Base-by-base conservation (phyloP, 176 grass and related monocot genomes). In the Eragrostis curvula region DNA sequence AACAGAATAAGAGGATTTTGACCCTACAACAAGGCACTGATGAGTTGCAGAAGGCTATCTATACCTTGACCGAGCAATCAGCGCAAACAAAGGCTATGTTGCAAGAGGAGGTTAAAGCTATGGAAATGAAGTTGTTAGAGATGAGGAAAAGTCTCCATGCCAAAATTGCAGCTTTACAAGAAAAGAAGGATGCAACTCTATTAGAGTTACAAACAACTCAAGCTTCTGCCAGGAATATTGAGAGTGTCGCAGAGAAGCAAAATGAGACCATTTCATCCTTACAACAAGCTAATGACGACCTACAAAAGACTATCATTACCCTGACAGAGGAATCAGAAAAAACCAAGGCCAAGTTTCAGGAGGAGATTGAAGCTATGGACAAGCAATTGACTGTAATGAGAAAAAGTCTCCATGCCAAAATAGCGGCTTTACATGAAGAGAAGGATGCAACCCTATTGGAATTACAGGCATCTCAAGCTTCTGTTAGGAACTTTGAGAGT, bases 221-320 rank as follows among this genome's bases (percentile, higher is more conserved):
- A 58, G 79, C 53, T 83, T 87, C 79, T 46, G 62, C 52, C 11
- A 88, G 17, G 53, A 86, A 25, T 45, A 29, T 86, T 47, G 85
- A 88, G 72, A 90, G 1, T 51, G 71, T 65, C 42, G 29, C 92
- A 56, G 83, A 90, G 79, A 57, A 78, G 75, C 74, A 85, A 73
- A 82, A 17, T 23, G 60, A 64, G 78, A 64, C 63, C 73, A 76
- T 42, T n/a, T 60, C 55, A 45, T 27, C 44, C 39, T 58, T 87
- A 63, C 30, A 83, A 41, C 67, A 41, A 73, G 58, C 74, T 29
- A 79, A 83, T 59, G 80, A 88, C 66, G 80, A 88, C 2, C 43
- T 83, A 57, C 84, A 86, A 39, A 77, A 76, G 39, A 71, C 12
- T 12, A 82, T 72, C 66, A 41, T 42, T 68, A 74, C 8, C 43